These are phyloP conservation scores for Exophiala alcalophila DNA, from an alignment of 2,329 filamentous ascomycete genomes.

Conservation along the genomic window DNA sequence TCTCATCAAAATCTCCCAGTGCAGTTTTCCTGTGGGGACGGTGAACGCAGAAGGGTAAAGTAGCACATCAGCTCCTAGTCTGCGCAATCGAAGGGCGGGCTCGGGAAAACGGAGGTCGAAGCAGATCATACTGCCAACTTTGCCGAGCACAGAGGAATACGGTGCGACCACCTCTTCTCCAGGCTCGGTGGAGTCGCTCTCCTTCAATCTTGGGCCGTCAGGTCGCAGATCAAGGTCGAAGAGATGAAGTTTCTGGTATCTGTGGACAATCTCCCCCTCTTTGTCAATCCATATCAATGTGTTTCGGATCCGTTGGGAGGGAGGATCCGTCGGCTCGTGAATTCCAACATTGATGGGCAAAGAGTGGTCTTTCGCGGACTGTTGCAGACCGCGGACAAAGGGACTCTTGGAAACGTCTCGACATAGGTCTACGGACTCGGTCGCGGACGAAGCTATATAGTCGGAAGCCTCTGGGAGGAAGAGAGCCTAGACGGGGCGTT, in stretches of 20 bases:
- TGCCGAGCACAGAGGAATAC: constrained; percentile 70
- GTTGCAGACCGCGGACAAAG: constrained; percentile 73
- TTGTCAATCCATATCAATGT: constrained; percentile 65
- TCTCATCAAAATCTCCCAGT: constrained; percentile 78
- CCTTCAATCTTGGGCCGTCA: constrained; percentile 53
- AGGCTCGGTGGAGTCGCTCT: constrained; percentile 66
- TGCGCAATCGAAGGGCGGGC: constrained; percentile 63
- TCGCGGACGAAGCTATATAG: constrained; percentile 71
- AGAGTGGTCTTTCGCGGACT: constrained; percentile 60
- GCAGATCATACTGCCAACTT: constrained; percentile 77
- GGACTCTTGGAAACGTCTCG: constrained; percentile 62
- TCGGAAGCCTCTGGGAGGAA: constrained; percentile 92
- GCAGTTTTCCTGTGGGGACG: constrained; percentile 74
- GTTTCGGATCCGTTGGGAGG: constrained; percentile 57
- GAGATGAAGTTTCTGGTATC: constrained; percentile 86
- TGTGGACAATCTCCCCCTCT: constrained; percentile 54
- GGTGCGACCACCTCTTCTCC: constrained; percentile 63
- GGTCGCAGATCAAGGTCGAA: constrained; percentile 69
- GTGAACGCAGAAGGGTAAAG: constrained; percentile 91
- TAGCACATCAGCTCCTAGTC: constrained; percentile 69
- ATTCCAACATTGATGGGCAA: constrained; percentile 83
- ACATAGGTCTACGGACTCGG: constrained; percentile 69
- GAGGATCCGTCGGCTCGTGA: constrained; percentile 64
- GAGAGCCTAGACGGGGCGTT: constrained; percentile 55
- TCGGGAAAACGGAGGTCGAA: constrained; percentile 89